phyloP scores from a whole-genome alignment of 2,329 filamentous ascomycete species.

The Macroventuria anomochaeta region DNA sequence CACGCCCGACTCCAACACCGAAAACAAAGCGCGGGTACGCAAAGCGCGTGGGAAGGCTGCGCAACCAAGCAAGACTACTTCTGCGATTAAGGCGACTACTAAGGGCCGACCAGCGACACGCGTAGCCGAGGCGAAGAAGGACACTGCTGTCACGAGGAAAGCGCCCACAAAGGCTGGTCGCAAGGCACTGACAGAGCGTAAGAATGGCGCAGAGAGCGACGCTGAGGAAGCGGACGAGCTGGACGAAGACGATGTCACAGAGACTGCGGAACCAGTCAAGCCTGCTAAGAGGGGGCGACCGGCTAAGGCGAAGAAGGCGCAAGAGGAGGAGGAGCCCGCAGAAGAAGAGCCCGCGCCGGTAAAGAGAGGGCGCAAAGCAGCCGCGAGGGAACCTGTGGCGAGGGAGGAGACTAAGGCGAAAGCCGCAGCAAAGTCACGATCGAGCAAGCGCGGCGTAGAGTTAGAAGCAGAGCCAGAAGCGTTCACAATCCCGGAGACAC shows the following conservation, averaged over 20 bases:
- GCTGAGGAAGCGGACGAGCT: constrained; percentile 55
- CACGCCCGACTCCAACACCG: constrained; percentile 51
- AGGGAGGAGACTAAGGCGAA: constrained; percentile 35
- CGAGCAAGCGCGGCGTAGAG: constrained; percentile 44
- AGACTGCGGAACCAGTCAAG: constrained; percentile 30
- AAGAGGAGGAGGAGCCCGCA: constrained; percentile 21
- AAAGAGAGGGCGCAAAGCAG: constrained; percentile 43
- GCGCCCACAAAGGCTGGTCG: constrained; percentile 44
- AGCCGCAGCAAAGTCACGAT: constrained; percentile 32
- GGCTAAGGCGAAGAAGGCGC: constrained; percentile 63
- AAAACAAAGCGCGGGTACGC: constrained; percentile 47
- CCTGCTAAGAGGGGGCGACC: constrained; percentile 38
- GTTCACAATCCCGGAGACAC: constrained; percentile 55
- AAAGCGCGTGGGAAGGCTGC: constrained; percentile 44
- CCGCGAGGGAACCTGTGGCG: constrained; percentile 28
- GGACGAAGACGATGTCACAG: constrained; percentile 32
- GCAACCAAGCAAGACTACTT: constrained; percentile 31
- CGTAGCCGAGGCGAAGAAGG: constrained; percentile 50
- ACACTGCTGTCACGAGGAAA: constrained; percentile 44
- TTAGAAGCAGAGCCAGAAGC: constrained; percentile 41
- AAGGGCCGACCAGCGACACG: constrained; percentile 48
- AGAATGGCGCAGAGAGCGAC: constrained; percentile 51
- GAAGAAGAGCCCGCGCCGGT: constrained; percentile 27
- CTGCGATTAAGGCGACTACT: constrained; percentile 39
- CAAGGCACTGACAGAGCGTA: constrained; percentile 51